phyloP scores from a whole-genome alignment of 805 yeast species.

The Ogataea thermomethanolica region DNA sequence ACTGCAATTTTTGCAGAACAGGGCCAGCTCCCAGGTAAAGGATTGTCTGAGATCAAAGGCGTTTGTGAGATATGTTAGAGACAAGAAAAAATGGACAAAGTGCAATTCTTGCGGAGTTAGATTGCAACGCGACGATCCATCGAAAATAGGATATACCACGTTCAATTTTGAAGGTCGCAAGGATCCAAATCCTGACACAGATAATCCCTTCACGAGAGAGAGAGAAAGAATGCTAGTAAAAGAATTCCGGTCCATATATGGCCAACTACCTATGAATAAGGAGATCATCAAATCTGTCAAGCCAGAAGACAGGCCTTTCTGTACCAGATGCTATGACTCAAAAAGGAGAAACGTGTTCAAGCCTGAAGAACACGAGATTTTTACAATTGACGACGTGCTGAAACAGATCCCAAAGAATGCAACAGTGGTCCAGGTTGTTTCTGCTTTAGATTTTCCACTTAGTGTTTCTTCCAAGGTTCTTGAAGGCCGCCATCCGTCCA shows the following conservation, averaged over 20 bases:
- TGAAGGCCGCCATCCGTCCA: constrained; percentile 33
- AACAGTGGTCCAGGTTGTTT: constrained; percentile 56
- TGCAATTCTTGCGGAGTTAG: constrained; percentile 47
- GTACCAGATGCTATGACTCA: constrained; percentile 51
- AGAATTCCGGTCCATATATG: constrained; percentile 9
- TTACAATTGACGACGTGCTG: constrained; percentile 32
- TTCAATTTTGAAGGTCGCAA: background rate
- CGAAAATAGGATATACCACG: constrained; percentile 43
- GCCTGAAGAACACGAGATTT: constrained; percentile 32
- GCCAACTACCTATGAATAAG: constrained; percentile 3
- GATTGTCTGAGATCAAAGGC: too few relatives aligned
- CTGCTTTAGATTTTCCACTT: constrained; percentile 72
- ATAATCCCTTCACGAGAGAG: too few relatives aligned
- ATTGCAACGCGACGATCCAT: constrained; percentile 41
- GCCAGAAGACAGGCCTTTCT: constrained; percentile 2
- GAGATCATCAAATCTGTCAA: constrained; percentile 2
- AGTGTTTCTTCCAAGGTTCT: constrained; percentile 41
- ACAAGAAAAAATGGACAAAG: background rate
- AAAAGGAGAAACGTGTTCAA: constrained; percentile 41
- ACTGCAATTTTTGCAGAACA: too few relatives aligned
- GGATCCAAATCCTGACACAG: background rate
- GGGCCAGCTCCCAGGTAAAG: too few relatives aligned
- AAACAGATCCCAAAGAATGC: constrained; percentile 41
- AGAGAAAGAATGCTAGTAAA: background rate
- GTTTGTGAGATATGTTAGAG: too few relatives aligned